Evolutionary conservation across 805 yeast species (phyloP), one percentile per base, ranked within the genome.

Genomic region (Metschnikowia arizonensis): DNA sequence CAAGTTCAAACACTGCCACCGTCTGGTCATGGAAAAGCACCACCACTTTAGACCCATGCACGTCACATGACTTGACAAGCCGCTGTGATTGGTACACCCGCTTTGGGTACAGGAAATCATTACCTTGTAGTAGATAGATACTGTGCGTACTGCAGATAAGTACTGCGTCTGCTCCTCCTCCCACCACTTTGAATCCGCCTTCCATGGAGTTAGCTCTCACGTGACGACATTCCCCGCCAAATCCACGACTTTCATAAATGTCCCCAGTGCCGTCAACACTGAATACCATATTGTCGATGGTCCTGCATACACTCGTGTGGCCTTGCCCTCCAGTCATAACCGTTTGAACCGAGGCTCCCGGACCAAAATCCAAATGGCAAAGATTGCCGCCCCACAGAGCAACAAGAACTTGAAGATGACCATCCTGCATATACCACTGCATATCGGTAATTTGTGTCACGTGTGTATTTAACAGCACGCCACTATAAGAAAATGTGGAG

Each of bases 311-410:
- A 37, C 33, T 18, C 15, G 33, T 26, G 18, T 37, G 40, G 19
- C 40, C 40, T 12, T 18, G 6, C 2, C 33, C 40, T 2, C 40
- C 40, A 1, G 40, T 37, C 5, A n/a, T 9, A 5, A 37, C 26
- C 25, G 19, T 26, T 14, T 28, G 15, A 4, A 11, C 19, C n/a
- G 18, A 2, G 6, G n/a, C 8, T 8, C 19, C n/a, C 8, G 12
- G 4, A 1, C 40, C 33, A 30, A 46, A 49, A 17, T 11, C 10
- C 6, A 49, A 4, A 17, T 42, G 48, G 1, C 29, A 14, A 5
- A 50, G 30, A 1, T 5, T n/a, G 6, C 54, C 54, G 14, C 43
- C 45, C 54, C 54, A 50, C 52, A 48, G 52, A 1, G 35, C 39
- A 28, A 44, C 19, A 21, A 36, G 33, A 9, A 43, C 41, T 2